These are phyloP conservation scores for Tillandsia leiboldiana DNA, from an alignment of 176 grass and related monocot species.

Conservation along the genomic window DNA sequence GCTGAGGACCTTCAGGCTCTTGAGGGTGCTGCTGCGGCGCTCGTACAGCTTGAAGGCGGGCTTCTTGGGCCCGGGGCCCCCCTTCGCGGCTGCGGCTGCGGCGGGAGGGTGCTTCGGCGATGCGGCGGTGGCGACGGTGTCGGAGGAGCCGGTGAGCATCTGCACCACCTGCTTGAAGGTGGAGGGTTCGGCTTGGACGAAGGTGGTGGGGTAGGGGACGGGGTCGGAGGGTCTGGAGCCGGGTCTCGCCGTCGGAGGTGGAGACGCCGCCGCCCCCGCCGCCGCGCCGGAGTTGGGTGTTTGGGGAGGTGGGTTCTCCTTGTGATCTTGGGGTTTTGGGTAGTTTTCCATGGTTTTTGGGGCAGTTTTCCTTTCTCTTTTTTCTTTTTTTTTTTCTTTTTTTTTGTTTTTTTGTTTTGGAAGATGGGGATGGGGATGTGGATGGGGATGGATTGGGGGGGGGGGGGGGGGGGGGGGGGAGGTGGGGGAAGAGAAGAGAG, in stretches of 20 bases:
- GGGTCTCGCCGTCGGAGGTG: neutral
- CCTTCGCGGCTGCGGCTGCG: conserved; percentile 2
- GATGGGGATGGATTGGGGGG: neutral
- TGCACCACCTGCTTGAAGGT: conserved; percentile 76
- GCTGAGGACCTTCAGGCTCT: conserved; percentile 66
- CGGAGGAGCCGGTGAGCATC: conserved; percentile 76
- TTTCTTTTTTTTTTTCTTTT: no score
- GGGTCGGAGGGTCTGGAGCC: conserved; percentile 3
- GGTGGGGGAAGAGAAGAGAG: neutral
- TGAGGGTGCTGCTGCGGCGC: conserved; percentile 56
- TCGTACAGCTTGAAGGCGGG: conserved; percentile 79
- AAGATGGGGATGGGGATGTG: neutral
- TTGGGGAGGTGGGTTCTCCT: neutral
- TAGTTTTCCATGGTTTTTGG: neutral
- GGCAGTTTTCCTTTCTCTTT: neutral
- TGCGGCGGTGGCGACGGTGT: conserved; percentile 45
- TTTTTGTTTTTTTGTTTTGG: neutral
- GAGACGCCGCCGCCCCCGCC: neutral
- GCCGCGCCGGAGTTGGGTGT: neutral
- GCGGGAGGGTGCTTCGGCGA: conserved; percentile 18
- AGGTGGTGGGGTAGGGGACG: conserved; percentile 50
- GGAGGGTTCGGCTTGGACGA: conserved; percentile 52
- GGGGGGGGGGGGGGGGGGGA: no score
- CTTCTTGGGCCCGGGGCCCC: conserved; percentile 41
- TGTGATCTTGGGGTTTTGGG: neutral